phyloP scores from a whole-genome alignment of 139 green algal genomes.

The Chlamydomonas sphaeroides region DNA sequence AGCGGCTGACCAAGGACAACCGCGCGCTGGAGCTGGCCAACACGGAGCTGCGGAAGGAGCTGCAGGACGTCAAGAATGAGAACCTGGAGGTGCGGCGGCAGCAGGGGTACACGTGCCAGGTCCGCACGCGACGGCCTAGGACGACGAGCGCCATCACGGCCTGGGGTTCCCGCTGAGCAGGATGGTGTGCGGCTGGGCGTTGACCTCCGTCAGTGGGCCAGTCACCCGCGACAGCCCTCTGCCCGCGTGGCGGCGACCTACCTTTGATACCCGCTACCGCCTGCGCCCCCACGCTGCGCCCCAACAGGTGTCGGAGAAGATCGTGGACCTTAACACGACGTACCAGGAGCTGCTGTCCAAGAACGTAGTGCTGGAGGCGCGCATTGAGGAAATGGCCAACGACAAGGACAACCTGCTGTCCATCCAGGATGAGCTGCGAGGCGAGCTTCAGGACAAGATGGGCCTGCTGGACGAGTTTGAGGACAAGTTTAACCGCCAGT shows the following conservation, averaged over 20 bases:
- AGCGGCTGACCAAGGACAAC: conserved; percentile 66
- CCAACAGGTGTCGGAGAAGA: conserved; percentile 71
- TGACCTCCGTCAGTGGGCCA: too few species aligned
- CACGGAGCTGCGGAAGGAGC: conserved; percentile 56
- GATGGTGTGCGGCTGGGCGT: too few species aligned
- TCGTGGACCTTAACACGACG: conserved; percentile 63
- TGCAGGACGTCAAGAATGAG: conserved; percentile 64
- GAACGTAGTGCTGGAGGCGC: conserved; percentile 41
- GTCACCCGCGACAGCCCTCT: too few species aligned
- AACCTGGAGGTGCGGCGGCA: conserved; percentile 63
- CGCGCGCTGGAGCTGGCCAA: conserved; percentile 63
- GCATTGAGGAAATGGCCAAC: conserved; percentile 48
- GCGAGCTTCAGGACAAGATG: conserved; percentile 69
- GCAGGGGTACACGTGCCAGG: too few species aligned
- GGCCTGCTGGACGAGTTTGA: conserved; percentile 79
- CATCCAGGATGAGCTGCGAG: conserved; percentile 58
- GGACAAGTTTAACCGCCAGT: conserved; percentile 67
- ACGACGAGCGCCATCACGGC: too few species aligned
- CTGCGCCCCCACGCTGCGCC: background rate
- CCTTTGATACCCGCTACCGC: too few species aligned
- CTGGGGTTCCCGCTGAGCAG: too few species aligned
- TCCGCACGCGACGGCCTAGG: too few species aligned
- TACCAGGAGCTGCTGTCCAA: conserved; percentile 48
- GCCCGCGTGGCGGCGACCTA: too few species aligned
- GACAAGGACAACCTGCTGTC: conserved; percentile 51